Percentiles rank a stretch among this genome's conserved stretches.
Evolutionary conservation across 495 filamentous ascomycete genomes (phyloP).

Genomic region (Podospora pseudoanserina): DNA sequence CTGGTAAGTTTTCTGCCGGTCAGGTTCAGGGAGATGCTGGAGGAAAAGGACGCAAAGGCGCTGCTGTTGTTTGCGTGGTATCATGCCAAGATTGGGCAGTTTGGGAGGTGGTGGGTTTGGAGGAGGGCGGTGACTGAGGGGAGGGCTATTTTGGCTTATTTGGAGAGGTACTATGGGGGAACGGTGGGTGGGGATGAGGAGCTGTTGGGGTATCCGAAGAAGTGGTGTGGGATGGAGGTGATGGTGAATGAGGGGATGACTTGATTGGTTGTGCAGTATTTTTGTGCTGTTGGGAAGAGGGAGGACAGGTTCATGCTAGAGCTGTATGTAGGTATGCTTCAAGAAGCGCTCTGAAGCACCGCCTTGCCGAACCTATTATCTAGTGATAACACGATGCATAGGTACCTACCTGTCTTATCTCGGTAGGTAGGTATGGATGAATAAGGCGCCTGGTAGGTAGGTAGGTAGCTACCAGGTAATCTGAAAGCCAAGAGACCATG

Average conservation of each 20-base stretch:
- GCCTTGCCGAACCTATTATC: too few relatives aligned
- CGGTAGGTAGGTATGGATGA: too few relatives aligned
- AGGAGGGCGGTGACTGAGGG: constrained; percentile 38
- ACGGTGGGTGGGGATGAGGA: neutral
- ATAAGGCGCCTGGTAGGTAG: too few relatives aligned
- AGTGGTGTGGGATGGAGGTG: constrained; percentile 1
- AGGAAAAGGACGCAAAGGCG: constrained; percentile 39
- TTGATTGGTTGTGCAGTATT: neutral
- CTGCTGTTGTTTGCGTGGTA: constrained; percentile 42
- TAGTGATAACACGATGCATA: too few relatives aligned
- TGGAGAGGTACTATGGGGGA: constrained; percentile 23
- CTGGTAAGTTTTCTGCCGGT: constrained; percentile 35
- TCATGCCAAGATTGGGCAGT: constrained; percentile 37
- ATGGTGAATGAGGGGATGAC: neutral
- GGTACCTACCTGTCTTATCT: too few relatives aligned
- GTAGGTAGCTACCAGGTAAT: too few relatives aligned
- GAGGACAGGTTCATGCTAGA: too few relatives aligned
- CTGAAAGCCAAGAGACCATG: too few relatives aligned
- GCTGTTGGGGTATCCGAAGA: constrained; percentile 20
- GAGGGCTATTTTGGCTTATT: constrained; percentile 33
- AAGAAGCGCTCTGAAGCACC: too few relatives aligned
- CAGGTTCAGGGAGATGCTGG: constrained; percentile 31
- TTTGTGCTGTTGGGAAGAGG: too few relatives aligned
- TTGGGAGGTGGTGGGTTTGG: constrained; percentile 39
- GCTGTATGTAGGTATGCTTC: too few relatives aligned